Evolutionary conservation across 148 eudicot genomes (phyloP).

Genomic region (Chenopodium formosanum): DNA sequence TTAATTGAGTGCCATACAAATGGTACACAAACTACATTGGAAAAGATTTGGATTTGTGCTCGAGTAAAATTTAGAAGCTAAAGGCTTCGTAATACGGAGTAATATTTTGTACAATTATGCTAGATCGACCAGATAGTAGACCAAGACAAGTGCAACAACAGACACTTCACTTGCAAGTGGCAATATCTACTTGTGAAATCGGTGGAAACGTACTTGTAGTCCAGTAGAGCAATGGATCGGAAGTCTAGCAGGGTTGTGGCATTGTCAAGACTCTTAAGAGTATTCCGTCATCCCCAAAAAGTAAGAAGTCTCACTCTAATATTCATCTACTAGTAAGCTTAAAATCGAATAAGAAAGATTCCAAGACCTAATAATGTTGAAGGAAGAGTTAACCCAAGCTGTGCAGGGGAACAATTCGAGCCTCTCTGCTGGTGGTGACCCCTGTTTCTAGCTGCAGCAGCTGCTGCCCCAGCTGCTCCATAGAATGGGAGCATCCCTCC

Average conservation of each 20-base stretch:
- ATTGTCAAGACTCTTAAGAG: no score
- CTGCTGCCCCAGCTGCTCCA: conserved; percentile 1
- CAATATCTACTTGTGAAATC: no score
- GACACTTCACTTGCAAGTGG: background rate
- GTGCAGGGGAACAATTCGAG: conserved; percentile 1
- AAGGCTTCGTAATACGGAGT: no score
- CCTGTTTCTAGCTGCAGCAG: background rate
- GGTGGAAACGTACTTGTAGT: no score
- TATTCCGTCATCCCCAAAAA: background rate
- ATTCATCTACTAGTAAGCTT: background rate
- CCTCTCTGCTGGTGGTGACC: background rate
- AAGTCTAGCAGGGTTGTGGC: background rate
- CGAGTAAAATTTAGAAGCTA: no score
- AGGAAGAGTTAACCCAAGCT: background rate
- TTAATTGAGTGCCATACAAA: no score
- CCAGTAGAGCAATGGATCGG: no score
- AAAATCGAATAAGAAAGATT: background rate
- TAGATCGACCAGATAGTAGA: background rate
- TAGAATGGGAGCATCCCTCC: background rate
- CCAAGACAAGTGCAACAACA: background rate
- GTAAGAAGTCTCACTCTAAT: background rate
- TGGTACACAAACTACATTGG: no score
- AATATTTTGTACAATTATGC: background rate
- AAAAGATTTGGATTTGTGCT: no score
- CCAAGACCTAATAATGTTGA: conserved; percentile 5